Percentiles rank a stretch among this genome's conserved stretches.
These are phyloP conservation scores for Malania oleifera DNA, from an alignment of 164 flowering plant genomes.

Conservation along the genomic window DNA sequence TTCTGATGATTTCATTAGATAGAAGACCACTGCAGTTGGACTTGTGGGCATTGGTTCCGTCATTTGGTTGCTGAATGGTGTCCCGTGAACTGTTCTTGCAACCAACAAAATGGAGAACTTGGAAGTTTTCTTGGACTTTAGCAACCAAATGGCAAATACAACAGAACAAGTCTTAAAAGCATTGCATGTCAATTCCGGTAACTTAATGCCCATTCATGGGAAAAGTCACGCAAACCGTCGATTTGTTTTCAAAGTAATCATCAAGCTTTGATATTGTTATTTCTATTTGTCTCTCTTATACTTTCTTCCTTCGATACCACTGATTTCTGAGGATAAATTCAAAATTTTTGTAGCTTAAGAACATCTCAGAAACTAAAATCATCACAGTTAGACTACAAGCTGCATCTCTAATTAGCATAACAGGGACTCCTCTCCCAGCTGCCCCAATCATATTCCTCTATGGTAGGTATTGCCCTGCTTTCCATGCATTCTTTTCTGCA, in stretches of 20 bases:
- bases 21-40: conserved; percentile 53
- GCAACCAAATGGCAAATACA: conserved; percentile 37
- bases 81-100: conserved; percentile 48
- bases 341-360: conserved; percentile 37
- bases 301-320: no score
- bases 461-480: conserved; percentile 39
- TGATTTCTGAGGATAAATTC: no score
- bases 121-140: conserved; percentile 50
- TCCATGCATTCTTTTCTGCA: no score
- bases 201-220: conserved; percentile 22
- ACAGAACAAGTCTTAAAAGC: conserved; percentile 37
- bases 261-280: not conserved
- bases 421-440: conserved; percentile 42
- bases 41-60: conserved; percentile 52
- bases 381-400: conserved; percentile 38
- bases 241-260: conserved; percentile 41
- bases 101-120: conserved; percentile 45
- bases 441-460: conserved; percentile 39
- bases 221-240: conserved; percentile 34
- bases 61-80: conserved; percentile 36
- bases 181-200: conserved; percentile 31
- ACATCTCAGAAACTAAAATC: conserved; percentile 31
- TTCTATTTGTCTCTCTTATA: no score
- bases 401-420: conserved; percentile 28
- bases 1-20: conserved; percentile 24